Base-by-base conservation (phyloP, 192 early-diverging fungal species). In the Globomyces pollinis-pini region DNA sequence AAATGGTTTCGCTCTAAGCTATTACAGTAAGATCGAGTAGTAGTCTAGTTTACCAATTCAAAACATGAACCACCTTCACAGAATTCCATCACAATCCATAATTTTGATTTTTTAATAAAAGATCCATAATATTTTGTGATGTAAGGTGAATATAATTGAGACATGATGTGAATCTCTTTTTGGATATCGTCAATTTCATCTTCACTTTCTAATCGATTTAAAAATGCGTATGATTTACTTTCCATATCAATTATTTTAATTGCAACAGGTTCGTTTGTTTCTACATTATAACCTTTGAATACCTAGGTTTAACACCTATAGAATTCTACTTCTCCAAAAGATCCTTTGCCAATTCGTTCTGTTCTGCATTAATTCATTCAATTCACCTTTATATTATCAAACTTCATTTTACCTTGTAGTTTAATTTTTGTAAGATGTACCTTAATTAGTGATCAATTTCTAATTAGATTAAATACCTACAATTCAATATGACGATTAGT, bases 71-170 rank as follows among this genome's bases (percentile, higher is more conserved):
- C 94, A 28, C 96, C 96, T 30, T 80, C 86, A 65, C 92, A 95
- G 65, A 88, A 94, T 73, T 95, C 93, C 93, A 96, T 98, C n/a
- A 94, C 86, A 29, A 98, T 96, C 93, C 93, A 98, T 43, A 98
- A 75, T 57, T 91, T 79, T 18, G 89, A 82, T 1, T 80, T 87
- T 60, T 93, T 90, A 51, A 95, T 75, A 68, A 83, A 96, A 50
- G 93, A 93, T 13, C 88, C 91, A 76, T 87, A 87, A 75, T 95
- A 95, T 54, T 75, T 86, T 74, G 90, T 93, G 35, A 96, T 88
- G 64, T 87, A 87, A 18, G 78, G 78, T 7, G 91, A 91, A 67
- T 93, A 86, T 55, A 95, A 73, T 64, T 96, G 94, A 39, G 92
- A 93, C 26, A 99, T 74, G 50, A 99, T 95, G 49, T 80, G 84